Evolutionary conservation across 116 monocot genomes (phyloP).

Genomic region (Cymodocea nodosa): DNA sequence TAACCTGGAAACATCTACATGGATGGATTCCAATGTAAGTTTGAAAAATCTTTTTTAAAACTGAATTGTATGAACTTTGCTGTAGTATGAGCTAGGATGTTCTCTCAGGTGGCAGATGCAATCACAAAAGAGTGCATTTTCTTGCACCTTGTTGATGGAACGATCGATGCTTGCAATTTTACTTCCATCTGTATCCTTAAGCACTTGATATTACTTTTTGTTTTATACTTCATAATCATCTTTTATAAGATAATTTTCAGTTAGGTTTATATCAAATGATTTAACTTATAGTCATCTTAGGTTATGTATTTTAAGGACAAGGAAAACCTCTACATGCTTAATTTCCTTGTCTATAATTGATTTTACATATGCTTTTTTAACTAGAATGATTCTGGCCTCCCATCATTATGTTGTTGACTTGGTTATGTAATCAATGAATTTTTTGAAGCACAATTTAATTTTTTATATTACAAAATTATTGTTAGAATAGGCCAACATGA

Average conservation of each 20-base stretch:
- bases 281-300: neutral
- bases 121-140: constrained; percentile 66
- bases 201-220: neutral
- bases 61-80: neutral
- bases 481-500: too few relatives aligned
- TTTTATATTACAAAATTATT: too few relatives aligned
- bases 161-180: constrained; percentile 66
- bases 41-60: neutral
- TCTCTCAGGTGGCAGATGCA: constrained; percentile 50
- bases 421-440: too few relatives aligned
- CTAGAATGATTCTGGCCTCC: too few relatives aligned
- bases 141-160: constrained; percentile 60
- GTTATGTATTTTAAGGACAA: too few relatives aligned
- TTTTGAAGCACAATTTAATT: too few relatives aligned
- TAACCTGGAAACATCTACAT: constrained; percentile 44
- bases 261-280: neutral
- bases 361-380: too few relatives aligned
- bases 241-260: neutral
- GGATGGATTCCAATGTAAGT: constrained; percentile 42
- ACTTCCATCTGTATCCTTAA: constrained; percentile 88
- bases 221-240: neutral
- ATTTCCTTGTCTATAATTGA: too few relatives aligned
- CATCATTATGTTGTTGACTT: too few relatives aligned
- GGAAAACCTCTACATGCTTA: too few relatives aligned
- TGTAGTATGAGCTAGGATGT: neutral